phyloP scores from a whole-genome alignment of 192 early-diverging fungal species.

The Phlyctochytrium planicorne region DNA sequence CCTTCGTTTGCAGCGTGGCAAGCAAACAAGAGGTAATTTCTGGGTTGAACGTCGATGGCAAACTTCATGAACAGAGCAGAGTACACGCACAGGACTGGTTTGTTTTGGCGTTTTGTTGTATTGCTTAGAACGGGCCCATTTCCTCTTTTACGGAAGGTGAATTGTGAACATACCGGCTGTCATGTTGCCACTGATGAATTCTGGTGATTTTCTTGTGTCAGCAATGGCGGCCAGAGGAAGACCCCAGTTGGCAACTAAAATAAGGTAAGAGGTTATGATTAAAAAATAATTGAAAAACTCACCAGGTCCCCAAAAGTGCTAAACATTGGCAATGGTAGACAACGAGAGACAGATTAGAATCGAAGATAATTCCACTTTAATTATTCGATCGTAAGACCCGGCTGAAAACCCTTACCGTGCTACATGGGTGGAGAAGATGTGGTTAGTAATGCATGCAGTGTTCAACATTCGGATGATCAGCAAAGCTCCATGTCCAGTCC shows the following conservation, averaged over 20 bases:
- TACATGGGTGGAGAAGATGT: no score
- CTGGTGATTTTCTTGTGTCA: constrained; percentile 86
- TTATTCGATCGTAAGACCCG: no score
- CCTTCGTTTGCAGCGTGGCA: constrained; percentile 89
- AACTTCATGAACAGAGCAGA: constrained; percentile 94
- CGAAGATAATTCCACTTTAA: no score
- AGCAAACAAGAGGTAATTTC: constrained; percentile 90
- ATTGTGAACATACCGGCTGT: constrained; percentile 58
- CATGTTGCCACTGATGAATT: constrained; percentile 93
- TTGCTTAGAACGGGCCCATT: no score
- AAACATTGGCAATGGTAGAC: neutral
- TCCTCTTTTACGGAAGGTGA: neutral
- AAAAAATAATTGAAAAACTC: constrained; percentile 3
- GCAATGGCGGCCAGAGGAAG: constrained; percentile 93
- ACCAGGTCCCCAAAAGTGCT: constrained; percentile 60
- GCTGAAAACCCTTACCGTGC: neutral
- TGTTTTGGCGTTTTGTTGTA: no score
- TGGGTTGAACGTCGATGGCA: constrained; percentile 85
- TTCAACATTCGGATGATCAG: no score
- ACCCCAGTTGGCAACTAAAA: constrained; percentile 71
- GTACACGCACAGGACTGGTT: constrained; percentile 80
- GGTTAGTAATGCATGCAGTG: no score
- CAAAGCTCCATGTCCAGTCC: no score
- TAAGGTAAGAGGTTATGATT: neutral
- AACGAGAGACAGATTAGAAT: no score